Evolutionary conservation across 2,329 filamentous ascomycete genomes (phyloP).

Genomic region (Diplodia mutila): DNA sequence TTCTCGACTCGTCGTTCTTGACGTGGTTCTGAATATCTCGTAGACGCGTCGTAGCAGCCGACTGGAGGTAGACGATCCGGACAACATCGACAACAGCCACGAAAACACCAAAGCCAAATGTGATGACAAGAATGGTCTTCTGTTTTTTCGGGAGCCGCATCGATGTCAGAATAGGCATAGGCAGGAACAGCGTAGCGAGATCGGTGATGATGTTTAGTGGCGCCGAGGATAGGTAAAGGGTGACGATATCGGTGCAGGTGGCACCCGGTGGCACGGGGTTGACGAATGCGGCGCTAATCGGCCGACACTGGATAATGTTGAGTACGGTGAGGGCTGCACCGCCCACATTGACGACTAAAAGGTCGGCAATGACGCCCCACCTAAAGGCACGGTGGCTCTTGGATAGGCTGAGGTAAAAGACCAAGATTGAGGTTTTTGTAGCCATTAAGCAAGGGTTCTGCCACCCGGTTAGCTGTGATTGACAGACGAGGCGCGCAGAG

Average conservation of each 20-base stretch:
- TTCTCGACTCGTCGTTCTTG: slow-evolving; percentile 40
- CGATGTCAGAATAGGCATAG: slow-evolving; percentile 83
- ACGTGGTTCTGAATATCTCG: slow-evolving; percentile 43
- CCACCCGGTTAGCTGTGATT: not conserved
- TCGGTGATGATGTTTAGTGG: slow-evolving; percentile 93
- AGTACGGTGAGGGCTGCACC: slow-evolving; percentile 80
- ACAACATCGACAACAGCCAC: slow-evolving; percentile 87
- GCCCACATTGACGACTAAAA: slow-evolving; percentile 77
- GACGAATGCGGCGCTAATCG: slow-evolving; percentile 70
- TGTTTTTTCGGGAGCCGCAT: slow-evolving; percentile 85
- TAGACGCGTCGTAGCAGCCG: slow-evolving; percentile 60
- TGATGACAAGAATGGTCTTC: slow-evolving; percentile 83
- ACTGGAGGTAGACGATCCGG: slow-evolving; percentile 86
- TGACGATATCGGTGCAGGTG: slow-evolving; percentile 64
- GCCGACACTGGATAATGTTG: slow-evolving; percentile 84
- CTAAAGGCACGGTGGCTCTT: slow-evolving; percentile 77
- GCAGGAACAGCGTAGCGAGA: slow-evolving; percentile 81
- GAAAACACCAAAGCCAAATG: slow-evolving; percentile 85
- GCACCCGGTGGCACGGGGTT: slow-evolving; percentile 51
- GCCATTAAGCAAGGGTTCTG: slow-evolving; percentile 89
- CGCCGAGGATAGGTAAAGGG: slow-evolving; percentile 72
- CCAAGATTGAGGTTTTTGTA: slow-evolving; percentile 87
- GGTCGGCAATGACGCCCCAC: slow-evolving; percentile 77
- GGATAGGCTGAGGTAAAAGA: slow-evolving; percentile 85
- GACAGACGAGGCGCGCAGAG: slow-evolving; percentile 21